Evolutionary conservation across 1,139 yeast genomes (phyloP).

Genomic region (Candida anutae): DNA sequence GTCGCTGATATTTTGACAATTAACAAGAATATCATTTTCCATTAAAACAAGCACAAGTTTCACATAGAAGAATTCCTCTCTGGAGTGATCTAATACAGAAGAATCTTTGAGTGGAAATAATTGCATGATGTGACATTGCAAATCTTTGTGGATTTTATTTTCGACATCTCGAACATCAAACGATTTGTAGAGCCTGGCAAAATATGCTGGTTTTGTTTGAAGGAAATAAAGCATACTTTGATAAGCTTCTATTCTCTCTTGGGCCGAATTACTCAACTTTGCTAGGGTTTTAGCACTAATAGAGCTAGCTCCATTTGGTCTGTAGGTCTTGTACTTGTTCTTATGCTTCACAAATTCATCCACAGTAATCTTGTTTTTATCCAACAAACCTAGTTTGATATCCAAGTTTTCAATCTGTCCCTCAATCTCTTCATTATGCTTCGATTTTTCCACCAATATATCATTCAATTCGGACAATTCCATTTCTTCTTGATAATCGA

Average conservation of each 20-base stretch:
- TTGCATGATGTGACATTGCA: slow-evolving; percentile 42
- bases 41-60: slow-evolving; percentile 39
- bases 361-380: slow-evolving; percentile 70
- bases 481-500: slow-evolving; percentile 71
- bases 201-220: slow-evolving; percentile 78
- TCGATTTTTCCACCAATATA: slow-evolving; percentile 54
- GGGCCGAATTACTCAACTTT: slow-evolving; percentile 26
- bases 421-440: slow-evolving; percentile 61
- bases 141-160: slow-evolving; percentile 17
- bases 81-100: slow-evolving; percentile 26
- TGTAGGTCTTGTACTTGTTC: slow-evolving; percentile 25
- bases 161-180: slow-evolving; percentile 14
- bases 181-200: slow-evolving; percentile 40
- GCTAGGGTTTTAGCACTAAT: slow-evolving; percentile 19
- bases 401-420: slow-evolving; percentile 74
- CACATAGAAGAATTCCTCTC: slow-evolving; percentile 72
- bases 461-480: slow-evolving; percentile 64
- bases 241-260: slow-evolving; percentile 49
- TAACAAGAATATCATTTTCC: slow-evolving; percentile 32
- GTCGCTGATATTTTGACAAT: slow-evolving; percentile 24
- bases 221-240: slow-evolving; percentile 75
- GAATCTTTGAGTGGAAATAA: slow-evolving; percentile 37
- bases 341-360: slow-evolving; percentile 64
- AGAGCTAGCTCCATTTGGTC: slow-evolving; percentile 10
- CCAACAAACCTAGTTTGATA: slow-evolving; percentile 68